Base-by-base conservation (phyloP, 768 basidiomycete genomes). In the Tricholomella constricta region DNA sequence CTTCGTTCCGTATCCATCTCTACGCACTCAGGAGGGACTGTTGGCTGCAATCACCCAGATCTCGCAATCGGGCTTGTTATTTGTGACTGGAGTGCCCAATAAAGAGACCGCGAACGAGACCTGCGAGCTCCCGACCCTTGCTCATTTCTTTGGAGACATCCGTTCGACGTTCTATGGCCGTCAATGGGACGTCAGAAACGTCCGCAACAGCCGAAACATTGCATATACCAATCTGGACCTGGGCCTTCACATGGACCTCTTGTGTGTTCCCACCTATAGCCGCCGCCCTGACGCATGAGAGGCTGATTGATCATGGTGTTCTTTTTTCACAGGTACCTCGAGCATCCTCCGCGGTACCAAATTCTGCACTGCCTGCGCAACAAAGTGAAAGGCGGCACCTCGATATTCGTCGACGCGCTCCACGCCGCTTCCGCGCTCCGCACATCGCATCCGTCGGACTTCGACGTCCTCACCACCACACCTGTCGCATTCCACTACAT, bases 221-320 rank as follows among this genome's bases (percentile, higher is more conserved):
- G 96, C 96, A 3, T 98, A 97, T 67, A 99, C 96, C 11, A 86
- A 94, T 66, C 77, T 97, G 22, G 80, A 91, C 59, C 77, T 99
- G 8, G 95, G 88, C 0, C 65, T 95, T 17, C 95, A 98, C 63
- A 91, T 92, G 89, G 96, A 98, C 72, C 74, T 98, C 0, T 71
- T 89, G 93, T 95, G 64, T 58, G 92, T 78, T n/a, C n/a, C n/a
- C n/a, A n/a, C n/a, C n/a, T n/a, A n/a, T n/a, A n/a, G n/a, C n/a
- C n/a, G n/a, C n/a, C n/a, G n/a, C n/a, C n/a, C n/a, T n/a, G n/a
- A n/a, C n/a, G n/a, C n/a, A n/a, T n/a, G n/a, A n/a, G n/a, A n/a
- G n/a, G n/a, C n/a, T n/a, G n/a, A n/a, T n/a, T n/a, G n/a, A n/a
- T n/a, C n/a, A n/a, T n/a, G 38, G 37, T 8, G n/a, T 26, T 20